Conservation (phyloP, 768 basidiomycete species). For the Suillus lakei region DNA sequence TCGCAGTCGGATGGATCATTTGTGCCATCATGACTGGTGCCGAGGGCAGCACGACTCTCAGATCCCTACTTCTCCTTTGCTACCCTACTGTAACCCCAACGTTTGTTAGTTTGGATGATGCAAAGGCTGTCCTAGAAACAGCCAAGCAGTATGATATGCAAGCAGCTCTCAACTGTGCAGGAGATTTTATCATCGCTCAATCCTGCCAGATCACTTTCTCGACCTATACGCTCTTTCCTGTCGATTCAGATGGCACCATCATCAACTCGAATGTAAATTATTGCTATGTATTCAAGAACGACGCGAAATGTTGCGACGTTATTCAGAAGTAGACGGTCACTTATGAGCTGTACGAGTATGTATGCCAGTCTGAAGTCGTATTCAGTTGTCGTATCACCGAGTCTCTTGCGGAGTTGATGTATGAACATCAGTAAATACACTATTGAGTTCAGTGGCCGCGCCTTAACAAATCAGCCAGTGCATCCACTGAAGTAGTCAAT, state of each 20-base stretch:
- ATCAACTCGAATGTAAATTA: slow-evolving; percentile 8
- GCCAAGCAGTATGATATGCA: slow-evolving; percentile 32
- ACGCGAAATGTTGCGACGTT: not conserved
- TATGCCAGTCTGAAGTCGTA: no score
- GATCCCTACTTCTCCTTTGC: slow-evolving; percentile 43
- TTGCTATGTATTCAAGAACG: not conserved
- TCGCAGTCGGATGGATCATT: slow-evolving; percentile 16
- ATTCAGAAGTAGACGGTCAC: not conserved
- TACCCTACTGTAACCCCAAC: slow-evolving; percentile 32
- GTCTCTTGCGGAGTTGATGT: no score
- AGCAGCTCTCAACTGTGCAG: slow-evolving; percentile 20
- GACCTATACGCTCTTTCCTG: slow-evolving; percentile 32
- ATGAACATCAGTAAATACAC: no score
- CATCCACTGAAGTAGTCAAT: no score
- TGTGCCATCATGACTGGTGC: slow-evolving; percentile 44
- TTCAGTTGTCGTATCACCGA: no score
- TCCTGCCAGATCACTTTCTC: slow-evolving; percentile 21
- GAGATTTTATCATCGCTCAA: slow-evolving; percentile 14
- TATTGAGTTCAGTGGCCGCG: no score
- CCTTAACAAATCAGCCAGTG: no score
- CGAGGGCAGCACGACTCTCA: slow-evolving; percentile 43
- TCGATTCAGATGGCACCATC: slow-evolving; percentile 21
- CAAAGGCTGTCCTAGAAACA: slow-evolving; percentile 18
- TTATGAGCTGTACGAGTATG: not conserved
- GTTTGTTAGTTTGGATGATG: slow-evolving; percentile 13